These are phyloP conservation scores for Kalmanozyma brasiliensis DNA, from an alignment of 1,284 basidiomycete species.

Conservation along the genomic window DNA sequence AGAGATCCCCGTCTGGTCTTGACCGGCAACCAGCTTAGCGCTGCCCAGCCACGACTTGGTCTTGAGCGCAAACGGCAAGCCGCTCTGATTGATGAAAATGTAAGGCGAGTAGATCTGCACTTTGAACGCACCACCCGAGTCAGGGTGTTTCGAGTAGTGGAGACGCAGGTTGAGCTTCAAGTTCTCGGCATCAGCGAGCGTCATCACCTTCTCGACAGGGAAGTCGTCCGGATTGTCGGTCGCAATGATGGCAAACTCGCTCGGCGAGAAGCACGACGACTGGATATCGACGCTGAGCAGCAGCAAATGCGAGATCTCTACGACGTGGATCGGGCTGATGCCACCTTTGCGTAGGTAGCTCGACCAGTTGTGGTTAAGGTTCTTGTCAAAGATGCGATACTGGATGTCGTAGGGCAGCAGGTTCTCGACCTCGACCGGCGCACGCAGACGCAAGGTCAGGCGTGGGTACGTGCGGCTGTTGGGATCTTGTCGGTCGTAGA, in stretches of 20 bases:
- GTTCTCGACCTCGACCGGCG: constrained; percentile 96
- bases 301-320: constrained; percentile 91
- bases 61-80: constrained; percentile 82
- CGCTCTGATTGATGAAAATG: constrained; percentile 92
- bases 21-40: constrained; percentile 86
- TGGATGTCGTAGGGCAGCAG: constrained; percentile 93
- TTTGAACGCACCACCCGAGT: constrained; percentile 97
- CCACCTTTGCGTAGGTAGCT: constrained; percentile 94
- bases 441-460: constrained; percentile 86
- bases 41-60: constrained; percentile 79
- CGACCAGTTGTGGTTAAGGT: constrained; percentile 82
- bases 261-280: constrained; percentile 85
- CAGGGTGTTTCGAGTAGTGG: constrained; percentile 81
- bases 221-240: constrained; percentile 92
- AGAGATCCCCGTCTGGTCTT: constrained; percentile 67
- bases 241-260: constrained; percentile 97
- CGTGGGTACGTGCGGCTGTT: constrained; percentile 76
- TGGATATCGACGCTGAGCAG: constrained; percentile 90
- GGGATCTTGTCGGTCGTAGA: constrained; percentile 79
- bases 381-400: constrained; percentile 94
- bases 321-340: constrained; percentile 94
- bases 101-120: constrained; percentile 96
- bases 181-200: constrained; percentile 79
- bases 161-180: constrained; percentile 84
- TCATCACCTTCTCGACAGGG: constrained; percentile 79